Evolutionary conservation across 805 yeast genomes (phyloP), one percentile per base, ranked within the genome.

Genomic region (Maudiozyma serrabonitensis): DNA sequence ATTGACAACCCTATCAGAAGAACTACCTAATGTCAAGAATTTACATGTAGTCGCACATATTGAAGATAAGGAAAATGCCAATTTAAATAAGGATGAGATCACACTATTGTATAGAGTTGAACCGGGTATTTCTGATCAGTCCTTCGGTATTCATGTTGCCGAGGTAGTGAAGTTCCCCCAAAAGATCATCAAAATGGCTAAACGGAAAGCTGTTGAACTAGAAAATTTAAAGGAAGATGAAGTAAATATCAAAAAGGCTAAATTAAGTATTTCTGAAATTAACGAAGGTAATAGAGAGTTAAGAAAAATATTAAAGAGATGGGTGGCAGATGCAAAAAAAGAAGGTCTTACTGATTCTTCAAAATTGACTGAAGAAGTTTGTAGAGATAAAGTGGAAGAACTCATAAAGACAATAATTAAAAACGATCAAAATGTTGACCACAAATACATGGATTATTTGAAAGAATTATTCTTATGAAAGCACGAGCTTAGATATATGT

Each of bases 101-200:
- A 89, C 98, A 0, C 73, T 93, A 50, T 71, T 93, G 56, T 93
- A 93, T 69, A 86, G 84, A 60, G 98, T 93, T n/a, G 96, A 88
- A 56, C 86, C 87, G 1, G 99, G 99, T n/a, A 80, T 90, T 46
- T 83, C 95, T 2, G 96, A 88, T 66, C 93, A 90, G 66, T 89
- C 97, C 0, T 93, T 93, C 69, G 99, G 99, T 68, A 90, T 93
- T 45, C 95, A 93, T 64, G 99, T 93, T 43, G 98, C 98, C 0
- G 97, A 93, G 67, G 81, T 91, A 31, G 98, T 91, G 18, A 84
- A 87, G 56, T 93, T 93, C 67, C 99, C 98, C 2, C 70, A 73
- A 23, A 93, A 93, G 66, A 93, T 93, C 46, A 81, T 93, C 45
- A 76, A 79, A 50, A 93, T 93, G 98, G 96, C 99, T 8, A 93